phyloP scores from a whole-genome alignment of 139 green algal species.

The Desmodesmus armatus region DNA sequence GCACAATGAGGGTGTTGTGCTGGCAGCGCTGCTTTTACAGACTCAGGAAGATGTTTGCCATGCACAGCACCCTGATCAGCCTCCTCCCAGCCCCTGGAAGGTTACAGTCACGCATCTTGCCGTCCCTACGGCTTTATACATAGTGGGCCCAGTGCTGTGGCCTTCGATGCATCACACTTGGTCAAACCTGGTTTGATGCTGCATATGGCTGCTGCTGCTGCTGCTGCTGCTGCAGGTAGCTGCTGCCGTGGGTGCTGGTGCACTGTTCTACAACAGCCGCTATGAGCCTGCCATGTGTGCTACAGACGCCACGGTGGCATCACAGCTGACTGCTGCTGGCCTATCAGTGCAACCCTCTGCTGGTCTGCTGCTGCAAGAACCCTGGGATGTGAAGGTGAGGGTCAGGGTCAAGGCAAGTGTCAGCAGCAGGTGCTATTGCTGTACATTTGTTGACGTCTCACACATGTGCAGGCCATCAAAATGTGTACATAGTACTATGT shows the following conservation, averaged over 20 bases:
- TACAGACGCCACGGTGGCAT: conserved; percentile 45
- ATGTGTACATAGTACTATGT: not conserved
- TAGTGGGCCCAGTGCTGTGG: not conserved
- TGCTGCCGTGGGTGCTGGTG: conserved; percentile 32
- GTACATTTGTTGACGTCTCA: not conserved
- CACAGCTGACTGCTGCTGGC: conserved; percentile 46
- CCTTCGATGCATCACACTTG: not conserved
- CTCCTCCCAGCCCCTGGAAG: too few relatives aligned
- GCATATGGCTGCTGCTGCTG: not conserved
- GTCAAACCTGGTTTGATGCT: not conserved
- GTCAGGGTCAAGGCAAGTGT: not conserved
- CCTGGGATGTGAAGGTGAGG: conserved; percentile 29
- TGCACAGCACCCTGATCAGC: too few relatives aligned
- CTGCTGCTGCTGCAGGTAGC: conserved; percentile 43
- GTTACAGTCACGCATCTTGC: not conserved
- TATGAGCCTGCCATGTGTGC: conserved; percentile 59
- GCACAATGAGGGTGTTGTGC: too few relatives aligned
- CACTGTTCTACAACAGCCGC: conserved; percentile 61
- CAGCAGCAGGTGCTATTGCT: not conserved
- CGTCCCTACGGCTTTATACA: too few relatives aligned
- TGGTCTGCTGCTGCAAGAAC: conserved; percentile 45
- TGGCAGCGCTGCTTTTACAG: too few relatives aligned
- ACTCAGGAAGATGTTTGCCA: too few relatives aligned
- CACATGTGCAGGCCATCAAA: not conserved
- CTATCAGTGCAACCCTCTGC: conserved; percentile 43